phyloP scores from a whole-genome alignment of 129 eudicot genomes.

The Smallanthus sonchifolius region DNA sequence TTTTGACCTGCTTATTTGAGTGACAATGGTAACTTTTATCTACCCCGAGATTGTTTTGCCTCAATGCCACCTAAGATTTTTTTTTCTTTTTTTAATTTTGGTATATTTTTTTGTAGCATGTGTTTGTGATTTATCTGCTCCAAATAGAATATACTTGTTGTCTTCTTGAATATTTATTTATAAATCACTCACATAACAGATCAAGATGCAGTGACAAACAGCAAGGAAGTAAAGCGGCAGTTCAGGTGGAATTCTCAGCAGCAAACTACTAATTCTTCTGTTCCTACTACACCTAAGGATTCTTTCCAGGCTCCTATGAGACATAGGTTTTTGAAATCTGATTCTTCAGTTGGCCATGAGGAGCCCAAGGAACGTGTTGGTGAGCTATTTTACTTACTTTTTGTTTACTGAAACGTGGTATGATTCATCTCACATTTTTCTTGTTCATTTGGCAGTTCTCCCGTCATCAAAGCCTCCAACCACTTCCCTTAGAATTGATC shows the following conservation, averaged over 20 bases:
- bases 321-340: conserved; percentile 29
- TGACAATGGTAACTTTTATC: background rate
- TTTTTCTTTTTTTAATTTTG: background rate
- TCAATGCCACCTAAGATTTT: background rate
- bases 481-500: conserved; percentile 58
- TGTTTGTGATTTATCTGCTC: background rate
- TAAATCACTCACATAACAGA: conserved; percentile 18
- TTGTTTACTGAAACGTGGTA: background rate
- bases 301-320: conserved; percentile 21
- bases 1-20: background rate
- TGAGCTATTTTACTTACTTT: conserved; percentile 20
- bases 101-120: background rate
- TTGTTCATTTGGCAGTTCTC: conserved; percentile 45
- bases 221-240: conserved; percentile 46
- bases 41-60: background rate
- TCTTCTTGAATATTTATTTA: background rate
- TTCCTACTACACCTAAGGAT: conserved; percentile 16
- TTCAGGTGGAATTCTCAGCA: conserved; percentile 47
- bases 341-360: conserved; percentile 34
- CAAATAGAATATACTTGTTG: background rate
- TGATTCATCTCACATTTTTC: background rate
- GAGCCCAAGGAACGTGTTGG: conserved; percentile 63
- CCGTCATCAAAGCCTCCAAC: conserved; percentile 50
- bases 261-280: conserved; percentile 8
- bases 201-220: conserved; percentile 22